These are phyloP conservation scores for Diplodia mutila DNA, from an alignment of 2,329 filamentous ascomycete genomes.

Conservation along the genomic window DNA sequence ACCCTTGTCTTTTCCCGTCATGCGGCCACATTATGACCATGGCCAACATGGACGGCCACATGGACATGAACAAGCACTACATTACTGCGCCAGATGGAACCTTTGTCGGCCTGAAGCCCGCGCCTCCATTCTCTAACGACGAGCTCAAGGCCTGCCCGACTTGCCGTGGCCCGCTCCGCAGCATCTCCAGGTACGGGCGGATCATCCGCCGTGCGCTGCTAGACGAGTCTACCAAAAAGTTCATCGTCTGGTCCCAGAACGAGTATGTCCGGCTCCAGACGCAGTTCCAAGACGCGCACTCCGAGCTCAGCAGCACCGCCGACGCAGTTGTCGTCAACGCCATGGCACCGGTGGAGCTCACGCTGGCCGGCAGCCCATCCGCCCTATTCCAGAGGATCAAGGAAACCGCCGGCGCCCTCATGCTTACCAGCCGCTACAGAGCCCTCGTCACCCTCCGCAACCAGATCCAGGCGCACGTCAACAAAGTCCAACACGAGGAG, in stretches of 20 bases:
- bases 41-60: conserved; percentile 63
- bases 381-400: neutral
- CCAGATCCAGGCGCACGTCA: conserved; percentile 32
- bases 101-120: conserved; percentile 37
- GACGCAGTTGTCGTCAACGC: conserved; percentile 2
- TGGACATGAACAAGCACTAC: conserved; percentile 60
- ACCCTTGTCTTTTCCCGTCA: conserved; percentile 63
- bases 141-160: conserved; percentile 60
- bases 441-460: conserved; percentile 27
- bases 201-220: conserved; percentile 63
- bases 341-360: neutral
- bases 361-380: neutral
- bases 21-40: conserved; percentile 68
- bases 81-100: conserved; percentile 42
- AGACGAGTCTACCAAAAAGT: conserved; percentile 67
- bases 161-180: conserved; percentile 63
- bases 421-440: conserved; percentile 25
- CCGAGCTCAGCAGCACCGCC: conserved; percentile 27
- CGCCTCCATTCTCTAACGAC: conserved; percentile 36
- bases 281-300: conserved; percentile 15
- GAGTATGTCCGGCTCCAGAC: conserved; percentile 37
- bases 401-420: neutral
- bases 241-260: conserved; percentile 59
- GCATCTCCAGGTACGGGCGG: conserved; percentile 64
- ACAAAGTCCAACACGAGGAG: conserved; percentile 49